Conservation (phyloP, 164 flowering plant species). For the Umbilicus rupestris region DNA sequence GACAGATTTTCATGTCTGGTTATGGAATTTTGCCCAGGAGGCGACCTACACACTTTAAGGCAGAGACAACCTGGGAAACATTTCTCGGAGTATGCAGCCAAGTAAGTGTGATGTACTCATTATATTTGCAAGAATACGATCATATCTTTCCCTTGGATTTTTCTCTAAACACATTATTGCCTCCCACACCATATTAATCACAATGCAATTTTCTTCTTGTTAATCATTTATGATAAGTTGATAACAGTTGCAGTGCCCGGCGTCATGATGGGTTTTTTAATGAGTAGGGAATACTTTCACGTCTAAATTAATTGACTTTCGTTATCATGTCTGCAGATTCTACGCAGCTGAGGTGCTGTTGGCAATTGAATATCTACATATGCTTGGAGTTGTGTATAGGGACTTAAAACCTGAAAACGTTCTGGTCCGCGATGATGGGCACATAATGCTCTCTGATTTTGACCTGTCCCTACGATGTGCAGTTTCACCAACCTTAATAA, state of each 20-base stretch:
- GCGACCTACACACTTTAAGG: slow-evolving; percentile 66
- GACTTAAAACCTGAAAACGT: slow-evolving; percentile 95
- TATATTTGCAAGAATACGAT: not conserved
- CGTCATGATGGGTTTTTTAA: not conserved
- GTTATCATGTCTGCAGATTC: slow-evolving; percentile 38
- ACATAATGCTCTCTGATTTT: slow-evolving; percentile 90
- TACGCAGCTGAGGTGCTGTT: slow-evolving; percentile 88
- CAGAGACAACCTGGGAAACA: slow-evolving; percentile 73
- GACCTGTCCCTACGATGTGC: slow-evolving; percentile 82
- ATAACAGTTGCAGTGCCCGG: not conserved
- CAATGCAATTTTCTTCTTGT: not conserved
- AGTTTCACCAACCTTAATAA: slow-evolving; percentile 75
- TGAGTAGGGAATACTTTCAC: not conserved
- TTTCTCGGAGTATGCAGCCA: slow-evolving; percentile 71
- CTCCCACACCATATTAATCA: not conserved
- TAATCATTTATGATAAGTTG: too few species aligned
- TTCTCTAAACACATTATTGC: not conserved
- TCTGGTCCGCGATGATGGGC: slow-evolving; percentile 88
- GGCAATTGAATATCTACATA: slow-evolving; percentile 88
- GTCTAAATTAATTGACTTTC: not conserved
- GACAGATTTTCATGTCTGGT: slow-evolving; percentile 72
- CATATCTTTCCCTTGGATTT: not conserved
- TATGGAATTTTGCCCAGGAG: slow-evolving; percentile 79
- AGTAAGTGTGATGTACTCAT: slow-evolving; percentile 12
- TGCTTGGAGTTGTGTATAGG: slow-evolving; percentile 89